Percentiles rank a stretch among this genome's conserved stretches.
These are phyloP conservation scores for Pugionium cornutum DNA, from an alignment of 345 rosid genomes.

Conservation along the genomic window DNA sequence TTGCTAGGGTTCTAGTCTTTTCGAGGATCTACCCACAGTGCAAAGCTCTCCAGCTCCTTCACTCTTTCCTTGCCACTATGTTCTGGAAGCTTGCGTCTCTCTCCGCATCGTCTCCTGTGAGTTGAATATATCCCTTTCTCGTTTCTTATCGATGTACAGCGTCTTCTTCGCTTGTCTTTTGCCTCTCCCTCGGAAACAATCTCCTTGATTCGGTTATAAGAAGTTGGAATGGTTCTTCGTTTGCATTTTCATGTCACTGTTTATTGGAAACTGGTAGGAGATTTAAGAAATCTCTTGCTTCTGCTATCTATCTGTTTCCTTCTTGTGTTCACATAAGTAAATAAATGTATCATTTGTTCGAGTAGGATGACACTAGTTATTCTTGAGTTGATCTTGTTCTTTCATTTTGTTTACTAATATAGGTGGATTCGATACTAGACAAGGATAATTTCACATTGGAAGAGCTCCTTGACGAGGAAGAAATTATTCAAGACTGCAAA, in stretches of 20 bases:
- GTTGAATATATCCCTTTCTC: slow-evolving; percentile 22
- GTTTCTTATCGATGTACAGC: neutral
- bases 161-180: neutral
- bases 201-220: slow-evolving; percentile 17
- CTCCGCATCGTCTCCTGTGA: slow-evolving; percentile 89
- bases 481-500: slow-evolving; percentile 98
- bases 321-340: neutral
- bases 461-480: slow-evolving; percentile 98
- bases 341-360: neutral
- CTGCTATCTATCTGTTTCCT: neutral
- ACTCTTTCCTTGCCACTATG: slow-evolving; percentile 47
- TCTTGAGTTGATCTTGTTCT: too few species aligned
- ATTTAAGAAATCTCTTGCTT: neutral
- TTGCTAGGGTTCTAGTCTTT: slow-evolving; percentile 35
- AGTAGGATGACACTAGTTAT: neutral
- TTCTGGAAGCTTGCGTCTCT: slow-evolving; percentile 91
- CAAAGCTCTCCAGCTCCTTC: slow-evolving; percentile 1
- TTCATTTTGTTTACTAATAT: neutral
- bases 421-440: slow-evolving; percentile 93
- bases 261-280: neutral
- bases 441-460: slow-evolving; percentile 84
- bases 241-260: neutral
- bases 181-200: neutral
- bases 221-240: slow-evolving; percentile 12
- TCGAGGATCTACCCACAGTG: slow-evolving; percentile 47